Percentiles rank a stretch among this genome's conserved stretches.
phyloP scores from a whole-genome alignment of 2,329 filamentous ascomycete genomes.

The Grosmannia serpens region DNA sequence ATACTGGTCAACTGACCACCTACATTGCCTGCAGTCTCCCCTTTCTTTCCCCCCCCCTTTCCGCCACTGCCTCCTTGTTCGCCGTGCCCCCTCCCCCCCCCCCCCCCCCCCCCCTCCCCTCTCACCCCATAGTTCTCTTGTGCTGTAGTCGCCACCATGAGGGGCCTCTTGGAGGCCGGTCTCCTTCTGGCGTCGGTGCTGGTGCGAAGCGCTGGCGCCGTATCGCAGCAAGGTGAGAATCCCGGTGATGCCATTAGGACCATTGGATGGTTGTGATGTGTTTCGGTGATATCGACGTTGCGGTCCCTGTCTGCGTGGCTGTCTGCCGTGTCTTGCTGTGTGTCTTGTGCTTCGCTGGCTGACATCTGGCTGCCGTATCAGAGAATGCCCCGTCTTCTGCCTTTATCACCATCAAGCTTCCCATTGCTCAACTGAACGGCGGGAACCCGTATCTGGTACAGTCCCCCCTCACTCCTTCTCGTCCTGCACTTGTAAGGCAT shows the following conservation, averaged over 20 bases:
- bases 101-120: neutral
- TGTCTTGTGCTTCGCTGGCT: neutral
- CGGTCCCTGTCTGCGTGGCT: neutral
- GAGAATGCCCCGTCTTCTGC: slow-evolving; percentile 12
- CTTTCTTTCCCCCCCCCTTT: neutral
- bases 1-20: neutral
- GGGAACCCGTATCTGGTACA: slow-evolving; percentile 14
- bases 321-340: neutral
- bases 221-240: slow-evolving; percentile 9
- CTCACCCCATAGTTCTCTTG: neutral
- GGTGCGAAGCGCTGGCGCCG: slow-evolving; percentile 16
- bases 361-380: neutral
- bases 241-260: neutral
- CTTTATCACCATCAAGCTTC: slow-evolving; percentile 16
- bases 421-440: slow-evolving; percentile 6
- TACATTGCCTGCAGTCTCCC: neutral
- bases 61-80: neutral
- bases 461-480: neutral
- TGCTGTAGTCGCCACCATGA: slow-evolving; percentile 16
- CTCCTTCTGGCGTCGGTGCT: slow-evolving; percentile 25
- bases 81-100: neutral
- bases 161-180: slow-evolving; percentile 21
- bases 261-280: neutral
- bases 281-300: neutral
- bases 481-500: too few relatives aligned